phyloP scores from a whole-genome alignment of 2,329 filamentous ascomycete genomes.

The Diaporthe ampelina region DNA sequence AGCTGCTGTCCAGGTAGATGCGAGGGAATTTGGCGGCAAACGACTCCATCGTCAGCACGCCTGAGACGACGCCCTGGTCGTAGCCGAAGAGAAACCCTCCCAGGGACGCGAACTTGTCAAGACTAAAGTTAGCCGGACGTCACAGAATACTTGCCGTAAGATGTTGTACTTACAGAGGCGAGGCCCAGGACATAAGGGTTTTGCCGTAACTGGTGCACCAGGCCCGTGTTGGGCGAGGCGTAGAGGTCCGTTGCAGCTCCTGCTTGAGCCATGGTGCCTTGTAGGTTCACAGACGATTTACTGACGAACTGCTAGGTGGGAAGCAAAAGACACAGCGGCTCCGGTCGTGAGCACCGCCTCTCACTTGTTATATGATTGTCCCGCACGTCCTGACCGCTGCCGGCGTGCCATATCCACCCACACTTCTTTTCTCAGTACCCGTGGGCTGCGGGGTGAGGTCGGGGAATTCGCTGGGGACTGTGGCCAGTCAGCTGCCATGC shows the following conservation, averaged over 20 bases:
- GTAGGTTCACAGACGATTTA: not conserved
- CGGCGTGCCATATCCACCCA: constrained; percentile 4
- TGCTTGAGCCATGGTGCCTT: constrained; percentile 20
- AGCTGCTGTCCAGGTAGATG: constrained; percentile 58
- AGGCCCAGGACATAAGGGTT: constrained; percentile 61
- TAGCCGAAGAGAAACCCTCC: constrained; percentile 63
- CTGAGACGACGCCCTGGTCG: constrained; percentile 63
- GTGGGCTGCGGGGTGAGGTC: constrained; percentile 25
- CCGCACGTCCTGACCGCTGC: constrained; percentile 17
- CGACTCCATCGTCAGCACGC: constrained; percentile 61
- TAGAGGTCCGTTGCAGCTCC: constrained; percentile 14
- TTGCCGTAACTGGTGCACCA: constrained; percentile 49
- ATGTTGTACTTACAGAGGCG: constrained; percentile 52
- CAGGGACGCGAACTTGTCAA: constrained; percentile 50
- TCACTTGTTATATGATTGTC: not conserved
- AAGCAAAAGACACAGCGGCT: constrained; percentile 4
- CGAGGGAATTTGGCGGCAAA: constrained; percentile 52
- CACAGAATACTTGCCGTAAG: not conserved
- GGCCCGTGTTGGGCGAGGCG: constrained; percentile 43
- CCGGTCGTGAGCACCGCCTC: not conserved
- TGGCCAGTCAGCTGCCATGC: constrained; percentile 30
- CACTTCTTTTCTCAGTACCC: constrained; percentile 3
- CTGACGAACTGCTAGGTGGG: not conserved
- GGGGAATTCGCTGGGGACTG: constrained; percentile 5
- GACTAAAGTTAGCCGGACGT: not conserved